Conservation (phyloP, 176 grass and related monocot species). For the Bonia amplexicaulis region DNA sequence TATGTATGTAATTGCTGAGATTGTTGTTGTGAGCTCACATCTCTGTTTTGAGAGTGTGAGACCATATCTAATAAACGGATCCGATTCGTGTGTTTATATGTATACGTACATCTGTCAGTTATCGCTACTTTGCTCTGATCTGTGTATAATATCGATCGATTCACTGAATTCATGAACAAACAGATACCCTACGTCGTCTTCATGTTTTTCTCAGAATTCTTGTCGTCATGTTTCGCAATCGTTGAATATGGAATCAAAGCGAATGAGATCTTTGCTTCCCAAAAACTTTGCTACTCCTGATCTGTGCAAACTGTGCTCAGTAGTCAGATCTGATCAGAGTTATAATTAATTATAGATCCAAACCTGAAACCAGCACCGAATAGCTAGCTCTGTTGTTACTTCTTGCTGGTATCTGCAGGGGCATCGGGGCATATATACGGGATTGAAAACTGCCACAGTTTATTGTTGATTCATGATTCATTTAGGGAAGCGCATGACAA, state of each 20-base stretch:
- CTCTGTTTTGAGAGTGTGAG: background rate
- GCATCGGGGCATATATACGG: background rate
- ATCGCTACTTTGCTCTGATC: background rate
- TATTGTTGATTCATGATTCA: background rate
- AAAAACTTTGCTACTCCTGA: background rate
- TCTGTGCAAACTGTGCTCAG: background rate
- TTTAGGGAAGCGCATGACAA: background rate
- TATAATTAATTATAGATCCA: background rate
- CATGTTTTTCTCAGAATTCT: background rate
- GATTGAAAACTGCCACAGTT: background rate
- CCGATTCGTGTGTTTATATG: background rate
- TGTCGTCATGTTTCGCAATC: background rate
- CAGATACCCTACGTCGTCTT: too few species aligned
- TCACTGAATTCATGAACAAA: background rate
- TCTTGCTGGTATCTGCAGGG: background rate
- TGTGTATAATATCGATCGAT: background rate
- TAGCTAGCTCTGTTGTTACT: background rate
- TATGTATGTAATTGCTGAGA: background rate
- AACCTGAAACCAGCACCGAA: background rate
- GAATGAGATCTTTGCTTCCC: background rate
- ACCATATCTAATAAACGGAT: constrained; percentile 9
- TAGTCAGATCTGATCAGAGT: background rate
- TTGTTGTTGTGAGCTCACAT: constrained; percentile 5
- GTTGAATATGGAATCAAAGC: background rate
- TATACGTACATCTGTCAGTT: background rate